Percentiles rank a stretch among this genome's conserved stretches.
These are phyloP conservation scores for Xylaria curta DNA, from an alignment of 495 filamentous ascomycete genomes.

Conservation along the genomic window DNA sequence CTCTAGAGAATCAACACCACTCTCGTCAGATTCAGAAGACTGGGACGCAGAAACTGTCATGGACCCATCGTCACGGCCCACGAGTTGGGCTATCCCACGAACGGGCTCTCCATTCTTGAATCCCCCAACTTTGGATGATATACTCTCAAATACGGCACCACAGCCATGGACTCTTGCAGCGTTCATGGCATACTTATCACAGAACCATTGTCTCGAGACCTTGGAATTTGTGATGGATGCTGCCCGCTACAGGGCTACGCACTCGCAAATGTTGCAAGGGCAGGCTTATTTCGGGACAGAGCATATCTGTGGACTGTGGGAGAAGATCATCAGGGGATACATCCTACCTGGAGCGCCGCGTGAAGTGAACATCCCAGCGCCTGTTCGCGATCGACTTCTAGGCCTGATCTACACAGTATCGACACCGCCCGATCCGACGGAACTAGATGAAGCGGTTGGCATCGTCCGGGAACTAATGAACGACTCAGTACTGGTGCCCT, in stretches of 20 bases:
- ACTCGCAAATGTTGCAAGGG: slow-evolving; percentile 45
- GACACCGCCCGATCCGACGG: slow-evolving; percentile 76
- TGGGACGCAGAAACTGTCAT: slow-evolving; percentile 53
- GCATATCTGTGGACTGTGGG: slow-evolving; percentile 77
- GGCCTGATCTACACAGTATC: slow-evolving; percentile 59
- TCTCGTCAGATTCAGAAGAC: slow-evolving; percentile 49
- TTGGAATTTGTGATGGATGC: slow-evolving; percentile 98
- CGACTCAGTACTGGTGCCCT: slow-evolving; percentile 87
- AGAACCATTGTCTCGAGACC: slow-evolving; percentile 97
- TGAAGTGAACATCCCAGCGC: slow-evolving; percentile 90
- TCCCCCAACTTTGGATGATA: slow-evolving; percentile 83
- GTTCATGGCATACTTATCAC: slow-evolving; percentile 96
- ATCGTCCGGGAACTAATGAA: slow-evolving; percentile 97
- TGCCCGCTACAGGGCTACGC: slow-evolving; percentile 82
- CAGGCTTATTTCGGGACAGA: slow-evolving; percentile 59
- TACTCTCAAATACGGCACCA: slow-evolving; percentile 84
- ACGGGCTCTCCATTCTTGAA: slow-evolving; percentile 58
- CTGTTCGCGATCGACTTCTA: slow-evolving; percentile 82
- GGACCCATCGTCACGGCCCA: slow-evolving; percentile 49
- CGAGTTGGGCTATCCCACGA: slow-evolving; percentile 52
- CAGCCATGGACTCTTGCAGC: slow-evolving; percentile 92
- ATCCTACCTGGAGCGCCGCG: slow-evolving; percentile 79
- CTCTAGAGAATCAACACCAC: slow-evolving; percentile 46
- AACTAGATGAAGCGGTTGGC: slow-evolving; percentile 84
- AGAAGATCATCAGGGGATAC: slow-evolving; percentile 72